Percentiles rank a stretch among this genome's conserved stretches.
Conservation (phyloP, 768 basidiomycete genomes). For the Boletus rubescentipes region DNA sequence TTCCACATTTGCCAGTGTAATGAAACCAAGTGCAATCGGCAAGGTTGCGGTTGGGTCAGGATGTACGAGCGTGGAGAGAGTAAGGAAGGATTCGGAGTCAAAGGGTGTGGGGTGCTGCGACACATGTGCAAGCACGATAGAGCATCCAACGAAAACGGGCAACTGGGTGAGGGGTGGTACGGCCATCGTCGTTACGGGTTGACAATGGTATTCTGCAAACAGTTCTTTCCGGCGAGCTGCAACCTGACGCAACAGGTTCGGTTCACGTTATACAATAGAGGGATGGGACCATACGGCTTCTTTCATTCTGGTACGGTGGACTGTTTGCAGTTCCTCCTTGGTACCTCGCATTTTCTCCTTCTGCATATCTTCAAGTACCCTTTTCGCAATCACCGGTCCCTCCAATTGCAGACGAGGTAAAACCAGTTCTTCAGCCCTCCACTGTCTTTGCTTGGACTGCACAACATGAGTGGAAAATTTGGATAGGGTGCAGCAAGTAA, state of each 20-base stretch:
- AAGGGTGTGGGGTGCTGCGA: constrained; percentile 62
- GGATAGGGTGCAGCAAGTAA: not conserved
- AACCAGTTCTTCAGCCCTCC: constrained; percentile 59
- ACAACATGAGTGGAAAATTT: constrained; percentile 15
- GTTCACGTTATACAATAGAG: not conserved
- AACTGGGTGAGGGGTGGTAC: constrained; percentile 66
- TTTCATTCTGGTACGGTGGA: constrained; percentile 48
- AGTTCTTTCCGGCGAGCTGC: constrained; percentile 55
- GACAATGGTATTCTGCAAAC: constrained; percentile 56
- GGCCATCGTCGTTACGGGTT: constrained; percentile 54
- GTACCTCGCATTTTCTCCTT: constrained; percentile 52
- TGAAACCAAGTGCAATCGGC: constrained; percentile 68
- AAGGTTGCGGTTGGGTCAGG: constrained; percentile 68
- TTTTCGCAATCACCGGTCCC: constrained; percentile 39
- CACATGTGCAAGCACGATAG: constrained; percentile 53
- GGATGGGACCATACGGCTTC: constrained; percentile 40
- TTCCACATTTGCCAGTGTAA: constrained; percentile 80
- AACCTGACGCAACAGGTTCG: constrained; percentile 40
- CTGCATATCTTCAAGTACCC: constrained; percentile 50
- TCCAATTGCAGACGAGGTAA: constrained; percentile 55
- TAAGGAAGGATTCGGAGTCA: constrained; percentile 76
- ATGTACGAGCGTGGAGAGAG: constrained; percentile 66
- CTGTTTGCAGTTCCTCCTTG: constrained; percentile 47
- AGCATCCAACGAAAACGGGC: constrained; percentile 70
- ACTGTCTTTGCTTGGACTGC: constrained; percentile 61